Evolutionary conservation across 208 protist species (phyloP).

Genomic region (Crithidia expoeki): DNA sequence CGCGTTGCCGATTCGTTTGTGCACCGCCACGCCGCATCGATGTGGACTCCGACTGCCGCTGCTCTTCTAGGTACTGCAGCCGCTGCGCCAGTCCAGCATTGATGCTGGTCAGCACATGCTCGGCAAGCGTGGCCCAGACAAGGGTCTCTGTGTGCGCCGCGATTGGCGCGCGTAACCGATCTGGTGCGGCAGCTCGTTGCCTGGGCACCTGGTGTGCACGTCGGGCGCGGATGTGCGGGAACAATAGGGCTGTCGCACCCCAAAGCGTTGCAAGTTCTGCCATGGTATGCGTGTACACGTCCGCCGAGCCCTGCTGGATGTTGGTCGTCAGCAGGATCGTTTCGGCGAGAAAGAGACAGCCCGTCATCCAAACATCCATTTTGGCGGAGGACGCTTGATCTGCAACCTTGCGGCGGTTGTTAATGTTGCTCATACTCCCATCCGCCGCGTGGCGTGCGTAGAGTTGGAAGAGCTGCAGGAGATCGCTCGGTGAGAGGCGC

Average conservation of each 20-base stretch:
- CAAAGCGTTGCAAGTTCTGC: slow-evolving; percentile 44
- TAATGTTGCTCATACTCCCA: neutral
- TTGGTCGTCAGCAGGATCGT: slow-evolving; percentile 42
- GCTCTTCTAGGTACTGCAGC: slow-evolving; percentile 19
- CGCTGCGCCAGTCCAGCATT: slow-evolving; percentile 30
- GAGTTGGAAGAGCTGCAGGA: slow-evolving; percentile 52
- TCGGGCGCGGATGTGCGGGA: slow-evolving; percentile 39
- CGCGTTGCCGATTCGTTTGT: too few species aligned
- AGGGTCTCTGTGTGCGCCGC: slow-evolving; percentile 21
- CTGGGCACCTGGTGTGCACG: slow-evolving; percentile 24
- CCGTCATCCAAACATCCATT: slow-evolving; percentile 40
- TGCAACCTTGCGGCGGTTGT: neutral
- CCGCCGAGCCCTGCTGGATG: neutral
- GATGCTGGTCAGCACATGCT: slow-evolving; percentile 22
- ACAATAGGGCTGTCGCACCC: slow-evolving; percentile 47
- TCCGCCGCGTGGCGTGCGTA: slow-evolving; percentile 21
- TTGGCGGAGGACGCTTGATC: neutral
- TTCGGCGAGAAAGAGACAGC: slow-evolving; percentile 59
- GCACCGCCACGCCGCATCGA: slow-evolving; percentile 26
- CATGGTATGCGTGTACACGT: slow-evolving; percentile 12
- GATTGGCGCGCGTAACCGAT: neutral
- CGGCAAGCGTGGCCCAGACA: slow-evolving; percentile 29
- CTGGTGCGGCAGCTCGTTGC: neutral
- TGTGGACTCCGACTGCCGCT: slow-evolving; percentile 18
- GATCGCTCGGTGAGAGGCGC: slow-evolving; percentile 34